Base-by-base conservation (phyloP, 352 stramenopile species). In the Pythium coloratum region DNA sequence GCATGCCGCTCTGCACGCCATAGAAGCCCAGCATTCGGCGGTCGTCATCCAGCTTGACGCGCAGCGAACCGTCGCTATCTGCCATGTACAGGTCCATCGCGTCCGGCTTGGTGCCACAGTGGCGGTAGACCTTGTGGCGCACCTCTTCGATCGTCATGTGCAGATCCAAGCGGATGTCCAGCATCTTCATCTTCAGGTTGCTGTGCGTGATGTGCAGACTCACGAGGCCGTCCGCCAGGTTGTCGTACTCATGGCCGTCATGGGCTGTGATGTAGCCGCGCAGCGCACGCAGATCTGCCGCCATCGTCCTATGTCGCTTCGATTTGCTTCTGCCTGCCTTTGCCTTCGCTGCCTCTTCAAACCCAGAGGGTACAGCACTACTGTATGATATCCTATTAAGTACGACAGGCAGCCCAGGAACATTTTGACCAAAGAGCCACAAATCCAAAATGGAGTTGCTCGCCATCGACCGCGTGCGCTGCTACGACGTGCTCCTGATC, bases 141-240 rank as follows among this genome's bases (percentile, higher is more conserved):
- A 99, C 77, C 38, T 95, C 84, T 28, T 77, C 83, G 55, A 98
- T 83, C 38, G 90, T 97, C 66, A 94, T 73, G 68, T 97, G 87
- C 80, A 98, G 70, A 68, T 99, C 94, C 66, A 99, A 91, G 6
- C 97, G 96, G 65, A 99, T 97, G 83, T 99, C 97, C 62, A 99
- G 89, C 85, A 99, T 98, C 66, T 95, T 83, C 73, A 97, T 91
- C 58, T 93, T 81, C n/a, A 99, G 83, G 78, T 99, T 99, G 71
- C 86, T 98, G 82, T 99, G 97, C 10, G 97, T 99, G 64, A 99
- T 96, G 75, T 98, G 95, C 59, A 99, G 81, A 64, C 94, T 89
- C 20, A 99, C 85, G 16, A 98, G 85, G 20, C 89, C 92, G 24
- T 96, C 81, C 4, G 90, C 80, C 0, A 98, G 71, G 33, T 81